Conservation (phyloP, 1,284 basidiomycete genomes). For the Tremellales sp. region DNA sequence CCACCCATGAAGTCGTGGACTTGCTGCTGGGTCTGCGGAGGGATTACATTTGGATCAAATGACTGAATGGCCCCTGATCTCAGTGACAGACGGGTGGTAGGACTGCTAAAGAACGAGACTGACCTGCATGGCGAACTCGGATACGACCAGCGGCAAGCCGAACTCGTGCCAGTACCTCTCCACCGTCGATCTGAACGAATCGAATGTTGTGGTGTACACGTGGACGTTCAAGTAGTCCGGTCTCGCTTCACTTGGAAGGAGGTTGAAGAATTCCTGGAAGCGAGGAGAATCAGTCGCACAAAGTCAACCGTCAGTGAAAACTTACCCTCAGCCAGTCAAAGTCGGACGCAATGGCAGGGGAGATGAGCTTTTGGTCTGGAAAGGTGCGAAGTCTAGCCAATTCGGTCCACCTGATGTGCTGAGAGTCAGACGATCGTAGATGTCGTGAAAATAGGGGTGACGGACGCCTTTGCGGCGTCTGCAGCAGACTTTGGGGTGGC, state of each 20-base stretch:
- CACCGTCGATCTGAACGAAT: constrained; percentile 26
- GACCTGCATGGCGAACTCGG: constrained; percentile 44
- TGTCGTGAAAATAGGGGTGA: not conserved
- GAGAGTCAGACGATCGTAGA: not conserved
- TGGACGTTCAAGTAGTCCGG: constrained; percentile 40
- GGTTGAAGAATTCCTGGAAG: constrained; percentile 26
- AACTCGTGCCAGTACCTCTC: constrained; percentile 31
- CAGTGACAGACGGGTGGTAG: not conserved
- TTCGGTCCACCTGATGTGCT: constrained; percentile 26
- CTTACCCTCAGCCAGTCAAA: constrained; percentile 37
- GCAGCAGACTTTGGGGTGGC: constrained; percentile 18
- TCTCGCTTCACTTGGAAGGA: constrained; percentile 21
- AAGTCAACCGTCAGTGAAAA: not conserved
- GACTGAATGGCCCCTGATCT: constrained; percentile 18
- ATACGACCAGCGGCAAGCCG: constrained; percentile 38
- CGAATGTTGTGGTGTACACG: constrained; percentile 45
- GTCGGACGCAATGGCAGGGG: constrained; percentile 37
- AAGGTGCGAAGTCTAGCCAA: constrained; percentile 25
- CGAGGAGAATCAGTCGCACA: not conserved
- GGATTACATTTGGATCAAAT: constrained; percentile 37
- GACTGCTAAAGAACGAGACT: constrained; percentile 2
- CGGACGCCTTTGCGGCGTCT: constrained; percentile 30
- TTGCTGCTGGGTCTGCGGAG: constrained; percentile 32
- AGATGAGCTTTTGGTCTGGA: constrained; percentile 27
- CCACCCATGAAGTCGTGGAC: constrained; percentile 46